Conservation (phyloP, 2,329 filamentous ascomycete genomes). For the Alternaria hordeiaustralica region DNA sequence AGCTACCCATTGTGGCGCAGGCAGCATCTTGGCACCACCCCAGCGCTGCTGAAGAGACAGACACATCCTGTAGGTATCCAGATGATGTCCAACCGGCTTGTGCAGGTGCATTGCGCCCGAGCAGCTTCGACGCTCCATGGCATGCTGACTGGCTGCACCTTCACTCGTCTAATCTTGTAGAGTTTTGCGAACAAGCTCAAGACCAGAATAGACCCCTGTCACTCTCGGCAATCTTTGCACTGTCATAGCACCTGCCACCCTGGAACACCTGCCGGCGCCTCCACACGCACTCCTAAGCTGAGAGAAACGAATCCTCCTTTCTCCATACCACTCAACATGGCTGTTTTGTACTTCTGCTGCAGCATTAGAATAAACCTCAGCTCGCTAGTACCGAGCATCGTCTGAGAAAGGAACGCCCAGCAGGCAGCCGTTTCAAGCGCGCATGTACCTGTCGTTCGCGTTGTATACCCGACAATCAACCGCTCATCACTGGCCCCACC, state of each 20-base stretch:
- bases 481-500: slow-evolving; percentile 16
- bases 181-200: slow-evolving; percentile 9
- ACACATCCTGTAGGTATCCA: neutral
- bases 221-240: slow-evolving; percentile 9
- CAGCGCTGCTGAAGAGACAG: neutral
- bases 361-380: neutral
- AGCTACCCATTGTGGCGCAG: slow-evolving; percentile 2
- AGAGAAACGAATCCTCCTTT: neutral
- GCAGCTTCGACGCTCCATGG: slow-evolving; percentile 3
- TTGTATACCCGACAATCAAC: slow-evolving; percentile 8
- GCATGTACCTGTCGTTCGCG: slow-evolving; percentile 2
- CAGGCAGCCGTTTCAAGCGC: neutral
- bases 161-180: slow-evolving; percentile 30
- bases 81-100: neutral
- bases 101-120: neutral
- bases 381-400: neutral
- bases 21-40: neutral
- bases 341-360: neutral
- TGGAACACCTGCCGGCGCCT: slow-evolving; percentile 1
- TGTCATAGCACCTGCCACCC: neutral
- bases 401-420: neutral
- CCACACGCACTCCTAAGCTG: neutral
- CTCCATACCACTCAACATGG: neutral
- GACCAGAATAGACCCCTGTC: slow-evolving; percentile 11
- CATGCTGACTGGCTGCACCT: slow-evolving; percentile 19